Conservation (phyloP, 768 basidiomycete genomes). For the Lactarius vividus region DNA sequence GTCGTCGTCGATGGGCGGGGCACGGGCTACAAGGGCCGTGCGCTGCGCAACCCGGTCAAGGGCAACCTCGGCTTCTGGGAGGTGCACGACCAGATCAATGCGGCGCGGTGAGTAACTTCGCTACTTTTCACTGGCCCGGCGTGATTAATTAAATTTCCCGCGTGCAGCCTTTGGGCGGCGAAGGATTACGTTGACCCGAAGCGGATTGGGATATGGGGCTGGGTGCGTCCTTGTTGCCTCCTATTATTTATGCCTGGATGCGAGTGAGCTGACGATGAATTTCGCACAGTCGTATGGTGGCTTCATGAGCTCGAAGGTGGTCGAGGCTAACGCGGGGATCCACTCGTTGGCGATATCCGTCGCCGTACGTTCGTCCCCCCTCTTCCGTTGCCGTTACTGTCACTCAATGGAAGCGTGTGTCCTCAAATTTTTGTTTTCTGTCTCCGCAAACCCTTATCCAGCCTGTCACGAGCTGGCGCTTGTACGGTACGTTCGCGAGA, state of each 20-base stretch:
- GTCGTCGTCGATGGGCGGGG: slow-evolving; percentile 92
- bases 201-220: slow-evolving; percentile 96
- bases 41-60: slow-evolving; percentile 83
- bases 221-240: slow-evolving; percentile 54
- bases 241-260: not conserved
- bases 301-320: slow-evolving; percentile 91
- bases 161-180: slow-evolving; percentile 69
- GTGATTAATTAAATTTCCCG: slow-evolving; percentile 3
- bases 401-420: not conserved
- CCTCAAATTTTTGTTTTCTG: not conserved
- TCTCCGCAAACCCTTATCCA: slow-evolving; percentile 31
- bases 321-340: slow-evolving; percentile 85
- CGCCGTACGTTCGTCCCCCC: slow-evolving; percentile 55
- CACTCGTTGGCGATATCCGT: slow-evolving; percentile 91
- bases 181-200: slow-evolving; percentile 85
- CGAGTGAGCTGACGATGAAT: slow-evolving; percentile 1
- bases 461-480: slow-evolving; percentile 85
- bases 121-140: slow-evolving; percentile 15
- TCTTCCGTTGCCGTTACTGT: not conserved
- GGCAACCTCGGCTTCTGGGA: slow-evolving; percentile 88
- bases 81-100: slow-evolving; percentile 84
- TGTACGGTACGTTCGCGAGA: slow-evolving; percentile 56
- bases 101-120: slow-evolving; percentile 60
- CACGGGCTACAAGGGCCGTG: slow-evolving; percentile 87
- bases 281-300: slow-evolving; percentile 83